Percentiles rank a stretch among this genome's conserved stretches.
Evolutionary conservation across 306 rosid genomes (phyloP).

Genomic region (Cucumis melo): DNA sequence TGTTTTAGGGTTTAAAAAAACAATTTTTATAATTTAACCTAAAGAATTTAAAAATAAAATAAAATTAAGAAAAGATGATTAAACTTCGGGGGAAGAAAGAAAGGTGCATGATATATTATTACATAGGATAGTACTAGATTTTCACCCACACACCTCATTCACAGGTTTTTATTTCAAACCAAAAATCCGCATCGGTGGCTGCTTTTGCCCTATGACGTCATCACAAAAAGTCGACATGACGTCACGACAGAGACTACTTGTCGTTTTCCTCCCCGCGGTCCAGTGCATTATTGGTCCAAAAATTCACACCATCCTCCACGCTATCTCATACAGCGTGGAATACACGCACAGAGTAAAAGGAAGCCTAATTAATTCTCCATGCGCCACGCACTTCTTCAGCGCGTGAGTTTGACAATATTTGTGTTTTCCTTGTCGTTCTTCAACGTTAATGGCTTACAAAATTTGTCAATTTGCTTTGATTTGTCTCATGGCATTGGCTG

Average conservation of each 20-base stretch:
- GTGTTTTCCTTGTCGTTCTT: neutral
- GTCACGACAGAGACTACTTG: neutral
- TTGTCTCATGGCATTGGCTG: neutral
- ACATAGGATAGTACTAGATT: neutral
- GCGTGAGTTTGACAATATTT: neutral
- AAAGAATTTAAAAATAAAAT: too few species aligned
- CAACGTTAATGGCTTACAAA: neutral
- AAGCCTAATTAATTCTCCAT: neutral
- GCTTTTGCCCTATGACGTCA: neutral
- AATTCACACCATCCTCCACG: neutral
- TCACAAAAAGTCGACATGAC: neutral
- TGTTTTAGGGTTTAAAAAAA: too few species aligned
- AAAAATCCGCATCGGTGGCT: neutral
- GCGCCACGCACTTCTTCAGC: conserved; percentile 18
- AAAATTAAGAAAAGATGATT: too few species aligned
- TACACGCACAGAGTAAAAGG: neutral
- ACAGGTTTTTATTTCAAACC: neutral
- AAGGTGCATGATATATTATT: neutral
- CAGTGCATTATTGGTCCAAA: neutral
- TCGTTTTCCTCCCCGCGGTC: neutral
- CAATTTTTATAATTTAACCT: too few species aligned
- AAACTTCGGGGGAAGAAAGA: too few species aligned
- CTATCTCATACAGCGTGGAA: neutral
- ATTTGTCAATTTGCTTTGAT: neutral
- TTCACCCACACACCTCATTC: neutral